Evolutionary conservation across 2,329 filamentous ascomycete species (phyloP), one percentile per base, ranked within the genome.

Genomic region (Ascochyta clinopodiicola): DNA sequence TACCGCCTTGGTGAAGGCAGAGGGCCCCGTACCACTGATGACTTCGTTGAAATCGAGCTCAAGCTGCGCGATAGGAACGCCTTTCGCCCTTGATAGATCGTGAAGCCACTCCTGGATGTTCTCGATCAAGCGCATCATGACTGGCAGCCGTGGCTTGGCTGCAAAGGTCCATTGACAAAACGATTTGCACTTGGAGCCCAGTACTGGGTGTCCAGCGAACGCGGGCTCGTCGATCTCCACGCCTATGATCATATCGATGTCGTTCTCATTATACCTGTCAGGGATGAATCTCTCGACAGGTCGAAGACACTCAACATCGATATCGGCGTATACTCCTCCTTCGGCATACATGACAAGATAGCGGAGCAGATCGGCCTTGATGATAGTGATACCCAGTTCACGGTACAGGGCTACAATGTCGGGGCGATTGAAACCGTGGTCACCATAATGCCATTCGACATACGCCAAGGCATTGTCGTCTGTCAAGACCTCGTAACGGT

Each of bases 131-230:
- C 78, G 77, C 71, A 90, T 78, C 86, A 91, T 89, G 51, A 90
- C 86, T 1, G 86, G 86, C 24, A 87, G 81, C 17, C 80, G 78
- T 0, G 88, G 87, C 68, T 89, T 88, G 63, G 84, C 84, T 78
- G 89, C 87, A 66, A 90, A 89, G 0, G 88, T 90, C 88, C 88
- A 91, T 67, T 90, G 88, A 70, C 88, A 90, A 70, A 91, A 90
- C 0, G 87, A 90, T 61, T 81, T 79, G 34, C 84, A 89, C 74
- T 90, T 90, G 44, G 81, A 81, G 13, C 88, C 88, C 0, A 90
- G 78, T 29, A 90, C 86, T 1, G 84, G 81, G 68, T 90, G 88
- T 44, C 85, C 75, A 17, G 75, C 77, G 74, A 85, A 90, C 8
- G 85, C 81, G 0, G 88, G 88, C 72, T 90, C 83, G 66, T 90